Base-by-base conservation (phyloP, 768 basidiomycete species). In the Hericium rajendrae region DNA sequence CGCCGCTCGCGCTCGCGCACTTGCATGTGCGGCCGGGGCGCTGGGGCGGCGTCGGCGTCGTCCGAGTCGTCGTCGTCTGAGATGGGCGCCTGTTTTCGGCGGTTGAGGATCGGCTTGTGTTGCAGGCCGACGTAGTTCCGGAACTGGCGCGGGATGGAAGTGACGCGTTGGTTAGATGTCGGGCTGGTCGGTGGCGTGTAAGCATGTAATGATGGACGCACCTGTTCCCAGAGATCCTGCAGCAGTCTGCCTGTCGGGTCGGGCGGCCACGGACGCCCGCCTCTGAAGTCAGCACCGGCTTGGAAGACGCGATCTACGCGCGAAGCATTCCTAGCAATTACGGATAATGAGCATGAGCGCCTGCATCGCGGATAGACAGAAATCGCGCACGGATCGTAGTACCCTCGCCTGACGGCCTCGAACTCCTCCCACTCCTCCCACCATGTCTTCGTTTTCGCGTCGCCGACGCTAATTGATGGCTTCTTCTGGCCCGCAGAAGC, bases 341-440 rank as follows among this genome's bases (percentile, higher is more conserved):
- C 26, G 26, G 9, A 3, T n/a, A 46, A 15, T 16, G 3, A 54
- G 22, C 3, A 5, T 4, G 26, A 40, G n/a, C 38, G 48, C n/a
- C 16, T 5, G 6, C n/a, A 22, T 13, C 12, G 18, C n/a, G 38
- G 22, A 28, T 39, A 18, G 8, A 15, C 72, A 83, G 62, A 60
- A 87, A 86, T 72, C 67, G 26, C 49, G 22, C 26, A 64, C 86
- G 74, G 57, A 78, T 79, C 38, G 69, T 71, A 43, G 69, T 70
- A 28, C 65, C 70, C 70, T 40, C 72, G 68, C 57, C 81, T 72
- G 37, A 75, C 68, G 51, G 74, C 68, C 66, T 89, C 86, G 3
- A 71, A 73, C 43, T 84, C 80, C 52, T 78, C 78, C 88, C 88
- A 91, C n/a, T 80, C 72, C 58, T 87, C 81, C 72, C 78, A 86